Percentiles rank a stretch among this genome's conserved stretches.
Conservation (phyloP, 352 stramenopile species). For the Globisporangium rhizosaccharum region DNA sequence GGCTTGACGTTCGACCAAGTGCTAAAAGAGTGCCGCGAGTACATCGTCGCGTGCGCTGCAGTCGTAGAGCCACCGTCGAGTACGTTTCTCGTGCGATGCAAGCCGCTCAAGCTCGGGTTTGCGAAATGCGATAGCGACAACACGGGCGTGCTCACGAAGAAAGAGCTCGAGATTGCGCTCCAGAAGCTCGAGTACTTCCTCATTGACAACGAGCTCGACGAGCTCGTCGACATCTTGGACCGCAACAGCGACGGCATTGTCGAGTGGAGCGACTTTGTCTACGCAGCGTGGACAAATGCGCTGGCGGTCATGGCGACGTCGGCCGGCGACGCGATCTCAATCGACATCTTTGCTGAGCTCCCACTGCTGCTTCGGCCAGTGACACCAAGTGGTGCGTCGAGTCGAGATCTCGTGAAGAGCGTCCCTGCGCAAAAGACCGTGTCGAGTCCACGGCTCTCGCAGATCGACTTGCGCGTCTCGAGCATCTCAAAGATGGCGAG, state of each 20-base stretch:
- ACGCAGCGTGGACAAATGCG: constrained; percentile 27
- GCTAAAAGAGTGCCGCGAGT: constrained; percentile 12
- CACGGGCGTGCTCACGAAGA: constrained; percentile 22
- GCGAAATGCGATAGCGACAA: constrained; percentile 34
- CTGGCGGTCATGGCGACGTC: constrained; percentile 3
- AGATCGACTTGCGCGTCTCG: constrained; percentile 3
- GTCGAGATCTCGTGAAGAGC: no score
- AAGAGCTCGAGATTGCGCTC: constrained; percentile 47
- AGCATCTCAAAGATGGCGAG: neutral
- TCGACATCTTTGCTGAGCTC: constrained; percentile 39
- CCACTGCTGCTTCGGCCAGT: constrained; percentile 27
- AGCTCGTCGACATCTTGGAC: constrained; percentile 29
- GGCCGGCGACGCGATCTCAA: constrained; percentile 22
- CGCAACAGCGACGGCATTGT: constrained; percentile 27
- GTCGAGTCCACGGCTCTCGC: constrained; percentile 1
- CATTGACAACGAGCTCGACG: constrained; percentile 24
- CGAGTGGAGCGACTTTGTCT: constrained; percentile 48
- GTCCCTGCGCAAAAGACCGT: neutral
- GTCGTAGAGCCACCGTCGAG: constrained; percentile 15
- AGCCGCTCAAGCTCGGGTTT: constrained; percentile 42
- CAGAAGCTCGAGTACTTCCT: constrained; percentile 42
- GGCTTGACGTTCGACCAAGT: constrained; percentile 23
- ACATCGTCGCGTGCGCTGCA: constrained; percentile 16
- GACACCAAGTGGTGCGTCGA: neutral
- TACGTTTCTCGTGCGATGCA: constrained; percentile 32